phyloP scores from a whole-genome alignment of 352 stramenopile genomes.

The Phytophthora chlamydospora region DNA sequence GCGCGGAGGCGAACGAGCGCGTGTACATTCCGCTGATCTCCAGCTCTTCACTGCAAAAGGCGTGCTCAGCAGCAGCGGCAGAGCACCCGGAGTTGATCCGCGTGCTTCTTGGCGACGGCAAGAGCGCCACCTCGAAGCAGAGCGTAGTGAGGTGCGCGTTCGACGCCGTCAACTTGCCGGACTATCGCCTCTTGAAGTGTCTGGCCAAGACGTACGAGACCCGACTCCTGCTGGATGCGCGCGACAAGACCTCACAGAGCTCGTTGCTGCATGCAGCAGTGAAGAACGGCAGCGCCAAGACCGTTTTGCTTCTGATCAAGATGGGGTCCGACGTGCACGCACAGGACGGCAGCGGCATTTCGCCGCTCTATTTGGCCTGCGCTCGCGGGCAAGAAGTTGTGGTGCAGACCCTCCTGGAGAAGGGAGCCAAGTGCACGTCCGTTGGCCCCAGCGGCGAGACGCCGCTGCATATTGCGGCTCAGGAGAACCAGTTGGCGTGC shows the following conservation, averaged over 20 bases:
- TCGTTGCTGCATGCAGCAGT: constrained; percentile 71
- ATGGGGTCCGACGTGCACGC: constrained; percentile 71
- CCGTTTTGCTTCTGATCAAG: constrained; percentile 61
- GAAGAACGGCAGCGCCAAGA: constrained; percentile 59
- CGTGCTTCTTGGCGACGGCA: constrained; percentile 61
- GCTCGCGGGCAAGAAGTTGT: constrained; percentile 70
- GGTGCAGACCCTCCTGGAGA: constrained; percentile 63
- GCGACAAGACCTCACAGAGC: constrained; percentile 49
- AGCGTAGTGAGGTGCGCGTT: constrained; percentile 52
- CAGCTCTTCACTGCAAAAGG: constrained; percentile 47
- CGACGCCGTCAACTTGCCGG: constrained; percentile 50
- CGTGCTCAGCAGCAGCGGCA: constrained; percentile 52
- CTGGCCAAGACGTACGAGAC: constrained; percentile 57
- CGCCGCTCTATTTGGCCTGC: constrained; percentile 77
- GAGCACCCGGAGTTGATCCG: constrained; percentile 49
- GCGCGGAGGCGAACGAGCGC: constrained; percentile 26
- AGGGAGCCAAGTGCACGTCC: constrained; percentile 52
- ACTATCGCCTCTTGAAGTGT: constrained; percentile 60
- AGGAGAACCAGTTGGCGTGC: constrained; percentile 82
- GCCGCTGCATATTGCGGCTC: constrained; percentile 77
- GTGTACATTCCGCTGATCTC: constrained; percentile 39
- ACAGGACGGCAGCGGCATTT: constrained; percentile 66
- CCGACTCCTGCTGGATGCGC: constrained; percentile 47
- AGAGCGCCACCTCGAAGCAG: constrained; percentile 30
- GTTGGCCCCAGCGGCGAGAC: constrained; percentile 80